Evolutionary conservation across 2,329 filamentous ascomycete genomes (phyloP).

Genomic region (Ascochyta koolunga): DNA sequence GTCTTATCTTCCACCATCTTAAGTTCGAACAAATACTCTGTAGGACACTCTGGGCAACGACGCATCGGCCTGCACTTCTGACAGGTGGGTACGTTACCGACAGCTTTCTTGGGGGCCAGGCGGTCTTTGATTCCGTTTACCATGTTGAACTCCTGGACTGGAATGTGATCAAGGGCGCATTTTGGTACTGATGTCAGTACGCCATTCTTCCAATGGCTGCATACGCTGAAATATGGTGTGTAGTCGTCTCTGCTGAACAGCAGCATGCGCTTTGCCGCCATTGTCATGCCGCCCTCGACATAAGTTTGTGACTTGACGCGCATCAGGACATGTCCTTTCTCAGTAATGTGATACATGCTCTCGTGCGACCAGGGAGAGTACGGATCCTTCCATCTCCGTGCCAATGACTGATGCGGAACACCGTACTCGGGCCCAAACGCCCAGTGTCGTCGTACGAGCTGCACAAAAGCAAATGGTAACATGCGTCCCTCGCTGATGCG

Average conservation of each 20-base stretch:
- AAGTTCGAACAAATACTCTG: constrained; percentile 67
- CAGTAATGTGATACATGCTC: constrained; percentile 58
- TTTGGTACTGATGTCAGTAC: constrained; percentile 66
- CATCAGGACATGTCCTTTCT: constrained; percentile 62
- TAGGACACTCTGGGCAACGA: constrained; percentile 66
- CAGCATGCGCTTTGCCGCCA: constrained; percentile 60
- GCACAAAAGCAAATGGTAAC: constrained; percentile 65
- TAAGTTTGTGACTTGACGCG: constrained; percentile 63
- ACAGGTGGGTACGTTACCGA: constrained; percentile 60
- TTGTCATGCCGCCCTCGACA: constrained; percentile 57
- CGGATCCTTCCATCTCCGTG: constrained; percentile 61
- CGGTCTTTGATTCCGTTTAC: constrained; percentile 48
- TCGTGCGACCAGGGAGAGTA: constrained; percentile 61
- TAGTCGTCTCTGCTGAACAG: constrained; percentile 67
- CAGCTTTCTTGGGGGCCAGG: constrained; percentile 37
- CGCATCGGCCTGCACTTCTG: constrained; percentile 64
- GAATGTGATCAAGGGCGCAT: constrained; percentile 65
- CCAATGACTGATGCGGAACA: constrained; percentile 46
- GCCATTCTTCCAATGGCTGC: constrained; percentile 67
- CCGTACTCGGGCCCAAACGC: constrained; percentile 53
- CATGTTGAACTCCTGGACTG: constrained; percentile 52
- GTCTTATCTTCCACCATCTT: constrained; percentile 63
- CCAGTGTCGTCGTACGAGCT: constrained; percentile 60
- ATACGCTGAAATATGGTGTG: constrained; percentile 66
- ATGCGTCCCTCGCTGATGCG: constrained; percentile 56